Percentiles rank a stretch among this genome's conserved stretches.
Conservation (phyloP, 495 filamentous ascomycete genomes). For the Penicillium subrubescens region DNA sequence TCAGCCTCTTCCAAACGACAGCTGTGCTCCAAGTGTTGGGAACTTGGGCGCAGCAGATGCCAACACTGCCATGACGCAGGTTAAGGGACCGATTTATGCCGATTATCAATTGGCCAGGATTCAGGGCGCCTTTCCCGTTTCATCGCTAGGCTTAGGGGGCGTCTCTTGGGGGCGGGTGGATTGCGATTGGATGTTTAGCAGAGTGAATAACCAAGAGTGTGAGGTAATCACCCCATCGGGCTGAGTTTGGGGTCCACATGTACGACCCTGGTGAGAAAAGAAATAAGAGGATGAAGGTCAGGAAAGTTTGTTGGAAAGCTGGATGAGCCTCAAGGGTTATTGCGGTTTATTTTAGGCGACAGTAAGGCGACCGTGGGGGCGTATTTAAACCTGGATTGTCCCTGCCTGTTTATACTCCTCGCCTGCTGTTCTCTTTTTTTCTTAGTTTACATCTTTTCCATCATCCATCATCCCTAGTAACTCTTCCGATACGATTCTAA, state of each 20-base stretch:
- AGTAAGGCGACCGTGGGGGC: background rate
- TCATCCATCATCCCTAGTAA: background rate
- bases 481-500: background rate
- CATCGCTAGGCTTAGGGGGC: background rate
- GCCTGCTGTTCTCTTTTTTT: background rate
- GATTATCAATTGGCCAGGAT: background rate
- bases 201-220: background rate
- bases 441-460: background rate
- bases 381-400: constrained; percentile 7
- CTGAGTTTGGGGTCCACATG: constrained; percentile 9
- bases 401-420: background rate
- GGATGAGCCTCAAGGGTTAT: constrained; percentile 4
- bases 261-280: constrained; percentile 2
- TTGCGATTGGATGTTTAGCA: constrained; percentile 4
- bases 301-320: background rate
- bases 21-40: background rate
- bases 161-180: constrained; percentile 7
- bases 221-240: background rate
- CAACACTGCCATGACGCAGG: background rate
- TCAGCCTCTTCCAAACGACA: background rate
- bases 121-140: background rate
- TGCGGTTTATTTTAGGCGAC: background rate
- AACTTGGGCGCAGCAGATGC: background rate
- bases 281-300: background rate
- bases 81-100: background rate